Evolutionary conservation across 768 basidiomycete species (phyloP), one percentile per base, ranked within the genome.

Genomic region (Phylloporus arenicola): DNA sequence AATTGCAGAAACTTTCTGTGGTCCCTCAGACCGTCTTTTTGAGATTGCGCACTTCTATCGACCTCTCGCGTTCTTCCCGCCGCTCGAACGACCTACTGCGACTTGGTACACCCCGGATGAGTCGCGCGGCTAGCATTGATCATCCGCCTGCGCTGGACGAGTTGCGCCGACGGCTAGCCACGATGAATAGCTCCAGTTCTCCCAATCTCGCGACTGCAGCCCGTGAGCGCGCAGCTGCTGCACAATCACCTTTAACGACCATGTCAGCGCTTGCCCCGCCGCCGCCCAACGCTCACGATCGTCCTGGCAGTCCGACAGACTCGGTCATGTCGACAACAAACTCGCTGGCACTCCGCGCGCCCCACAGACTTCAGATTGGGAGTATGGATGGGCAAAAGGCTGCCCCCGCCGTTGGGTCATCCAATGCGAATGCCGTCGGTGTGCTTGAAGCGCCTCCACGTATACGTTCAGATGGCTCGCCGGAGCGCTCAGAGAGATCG

Each of bases 21-120:
- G 88, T 93, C 0, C 92, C 92, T 12, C 91, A 90, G 52, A 96
- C 92, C 0, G 83, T 96, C 17, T 96, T 97, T 68, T 72, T 96
- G 57, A 88, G 79, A 59, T 62, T 78, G 24, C 54, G 54, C 17
- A 42, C 65, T 17, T 62, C 68, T 20, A 63, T 71, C 6, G 81
- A 84, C 6, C 47, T 67, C 11, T 50, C 68, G 9, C 60, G 57
- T 38, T 62, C 70, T 13, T 73, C 77, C 25, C 78, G 78, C 29
- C 72, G 74, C 50, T 68, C 73, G 41, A 70, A 71, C 7, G 61
- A 74, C n/a, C 43, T 71, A 1, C 55, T 69, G 24, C 76, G 78
- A 74, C 78, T 22, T 45, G 78, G 78, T 27, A 82, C 83, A 1
- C 74, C 73, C 7, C 72, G 75, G 11, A 56, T 74, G 38, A 75